Evolutionary conservation across 805 yeast species (phyloP).

Genomic region (Ogataea henricii): DNA sequence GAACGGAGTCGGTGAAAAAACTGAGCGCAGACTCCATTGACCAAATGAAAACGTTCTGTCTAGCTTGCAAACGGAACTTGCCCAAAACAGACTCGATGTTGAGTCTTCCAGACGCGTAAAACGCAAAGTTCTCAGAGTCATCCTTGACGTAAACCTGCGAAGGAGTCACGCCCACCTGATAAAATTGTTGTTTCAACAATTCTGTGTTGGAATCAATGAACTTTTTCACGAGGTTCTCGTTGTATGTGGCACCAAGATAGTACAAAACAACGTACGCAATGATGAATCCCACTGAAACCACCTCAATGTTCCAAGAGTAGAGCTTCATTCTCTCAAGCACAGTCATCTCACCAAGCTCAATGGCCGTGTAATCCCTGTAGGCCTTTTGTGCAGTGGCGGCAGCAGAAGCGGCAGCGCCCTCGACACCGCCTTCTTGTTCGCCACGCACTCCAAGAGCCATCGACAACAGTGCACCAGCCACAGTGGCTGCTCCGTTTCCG

Average conservation of each 20-base stretch:
- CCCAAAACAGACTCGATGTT: slow-evolving; percentile 66
- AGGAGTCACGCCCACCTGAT: slow-evolving; percentile 66
- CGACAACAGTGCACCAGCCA: slow-evolving; percentile 2
- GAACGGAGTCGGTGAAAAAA: slow-evolving; percentile 55
- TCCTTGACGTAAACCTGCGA: slow-evolving; percentile 57
- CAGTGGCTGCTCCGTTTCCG: neutral
- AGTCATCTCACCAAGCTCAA: slow-evolving; percentile 61
- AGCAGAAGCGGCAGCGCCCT: neutral
- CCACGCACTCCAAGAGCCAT: slow-evolving; percentile 2
- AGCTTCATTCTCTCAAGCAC: slow-evolving; percentile 55
- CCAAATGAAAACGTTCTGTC: slow-evolving; percentile 78
- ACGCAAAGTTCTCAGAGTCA: slow-evolving; percentile 57
- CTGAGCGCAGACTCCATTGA: slow-evolving; percentile 62
- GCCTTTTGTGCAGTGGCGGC: slow-evolving; percentile 5
- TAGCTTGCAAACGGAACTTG: slow-evolving; percentile 65
- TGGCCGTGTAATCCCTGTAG: slow-evolving; percentile 38
- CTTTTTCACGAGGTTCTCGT: slow-evolving; percentile 54
- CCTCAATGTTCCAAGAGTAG: slow-evolving; percentile 81
- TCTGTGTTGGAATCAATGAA: slow-evolving; percentile 50
- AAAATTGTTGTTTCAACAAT: slow-evolving; percentile 66
- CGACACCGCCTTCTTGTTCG: neutral
- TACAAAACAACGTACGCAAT: slow-evolving; percentile 50
- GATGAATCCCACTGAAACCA: slow-evolving; percentile 53
- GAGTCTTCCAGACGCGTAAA: slow-evolving; percentile 88
- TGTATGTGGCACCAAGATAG: slow-evolving; percentile 60